Evolutionary conservation across 176 grass and related monocot genomes (phyloP), one percentile per base, ranked within the genome.

Genomic region (Olyra latifolia): DNA sequence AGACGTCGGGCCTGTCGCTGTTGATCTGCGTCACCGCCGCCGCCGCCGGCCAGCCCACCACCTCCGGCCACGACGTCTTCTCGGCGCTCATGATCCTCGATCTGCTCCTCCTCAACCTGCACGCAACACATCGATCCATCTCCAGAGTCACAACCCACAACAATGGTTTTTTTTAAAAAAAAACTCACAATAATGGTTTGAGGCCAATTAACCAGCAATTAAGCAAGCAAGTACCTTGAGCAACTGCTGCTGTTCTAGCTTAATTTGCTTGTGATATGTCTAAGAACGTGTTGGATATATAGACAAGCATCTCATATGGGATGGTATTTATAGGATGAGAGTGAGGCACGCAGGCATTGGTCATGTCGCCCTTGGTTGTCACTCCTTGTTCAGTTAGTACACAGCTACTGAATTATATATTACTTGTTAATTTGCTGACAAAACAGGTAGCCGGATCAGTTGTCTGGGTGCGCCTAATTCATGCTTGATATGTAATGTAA

Each of bases 51-150:
- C 46, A 42, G 15, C 46, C 16, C 25, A 52, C 69, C 16, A 70
- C 42, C 66, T 47, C 66, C 42, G 66, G 66, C 67, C 43, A 70
- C 43, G 67, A 70, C 66, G 42, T 4, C 67, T 48, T 70, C 6
- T 41, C 19, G 1, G 5, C 8, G 67, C 67, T 67, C 64, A 44
- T 67, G 0, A 12, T 24, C 20, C 2, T 10, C 0, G 4, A 4
- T 45, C 9, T 5, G 6, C 56, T 6, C 52, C 52, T n/a, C 52
- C 20, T 54, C 1, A 9, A 4, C 52, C 52, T 54, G n/a, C n/a
- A n/a, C n/a, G 20, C 52, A 54, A 54, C 2, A 8, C 2, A 54
- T 54, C 8, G 0, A 54, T 54, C 7, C 7, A 3, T n/a, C 13
- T 13, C 13, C 7, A 19, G 15, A 53, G 19, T 20, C 50, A 50